phyloP scores from a whole-genome alignment of 768 basidiomycete genomes.

The Mycena alexandri region DNA sequence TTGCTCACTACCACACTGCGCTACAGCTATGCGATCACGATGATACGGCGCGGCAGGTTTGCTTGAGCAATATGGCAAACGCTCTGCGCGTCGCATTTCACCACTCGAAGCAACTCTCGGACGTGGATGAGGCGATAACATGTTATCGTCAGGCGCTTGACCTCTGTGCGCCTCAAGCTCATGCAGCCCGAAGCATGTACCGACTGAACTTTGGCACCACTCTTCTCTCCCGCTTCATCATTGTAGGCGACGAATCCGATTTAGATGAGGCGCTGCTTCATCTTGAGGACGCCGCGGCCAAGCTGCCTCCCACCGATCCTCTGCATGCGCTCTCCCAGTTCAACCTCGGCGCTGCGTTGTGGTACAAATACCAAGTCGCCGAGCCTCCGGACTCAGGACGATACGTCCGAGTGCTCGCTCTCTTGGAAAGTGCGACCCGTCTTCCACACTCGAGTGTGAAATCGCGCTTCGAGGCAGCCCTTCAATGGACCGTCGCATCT shows the following conservation, averaged over 20 bases:
- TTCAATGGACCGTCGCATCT: slow-evolving; percentile 3
- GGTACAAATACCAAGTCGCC: background rate
- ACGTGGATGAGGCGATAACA: background rate
- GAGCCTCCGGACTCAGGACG: background rate
- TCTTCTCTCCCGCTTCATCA: background rate
- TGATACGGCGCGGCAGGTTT: background rate
- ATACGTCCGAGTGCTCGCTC: background rate
- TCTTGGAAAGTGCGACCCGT: slow-evolving; percentile 2
- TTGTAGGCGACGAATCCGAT: background rate
- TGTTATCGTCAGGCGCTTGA: background rate
- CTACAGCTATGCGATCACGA: background rate
- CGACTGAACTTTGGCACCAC: background rate
- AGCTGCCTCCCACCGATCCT: background rate
- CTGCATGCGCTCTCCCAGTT: background rate
- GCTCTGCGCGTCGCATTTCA: background rate
- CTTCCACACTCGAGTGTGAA: slow-evolving; percentile 7
- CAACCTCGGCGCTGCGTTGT: slow-evolving; percentile 4
- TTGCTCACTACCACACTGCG: background rate
- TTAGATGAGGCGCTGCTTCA: background rate
- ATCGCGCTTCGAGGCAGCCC: slow-evolving; percentile 1
- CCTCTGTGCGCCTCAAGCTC: background rate
- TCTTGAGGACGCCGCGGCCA: background rate
- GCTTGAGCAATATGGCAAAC: background rate
- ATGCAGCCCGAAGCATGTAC: background rate
- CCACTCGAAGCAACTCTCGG: background rate